A percentile compares a stretch with the other conserved stretches of the same genome.
These are phyloP conservation scores for Chlamydomonas sphaeroides DNA, from an alignment of 139 green algal genomes.

Conservation along the genomic window DNA sequence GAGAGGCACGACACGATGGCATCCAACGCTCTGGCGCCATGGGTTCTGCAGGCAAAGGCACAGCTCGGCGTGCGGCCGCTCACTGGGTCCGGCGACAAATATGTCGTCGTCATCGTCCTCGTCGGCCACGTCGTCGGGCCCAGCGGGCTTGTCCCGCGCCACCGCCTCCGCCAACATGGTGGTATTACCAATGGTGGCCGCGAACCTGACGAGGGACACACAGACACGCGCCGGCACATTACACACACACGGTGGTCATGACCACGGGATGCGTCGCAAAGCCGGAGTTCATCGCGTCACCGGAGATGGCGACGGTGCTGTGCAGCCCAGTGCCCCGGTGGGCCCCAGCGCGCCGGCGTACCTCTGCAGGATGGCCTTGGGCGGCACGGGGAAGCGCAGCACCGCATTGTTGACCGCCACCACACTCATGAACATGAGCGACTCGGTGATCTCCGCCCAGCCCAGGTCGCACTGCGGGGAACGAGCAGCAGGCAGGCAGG, in stretches of 20 bases:
- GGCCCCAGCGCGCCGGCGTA: background rate
- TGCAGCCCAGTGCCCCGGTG: no score
- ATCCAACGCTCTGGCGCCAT: no score
- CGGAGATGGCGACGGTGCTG: no score
- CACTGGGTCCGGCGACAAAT: no score
- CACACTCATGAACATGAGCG: slow-evolving; percentile 22
- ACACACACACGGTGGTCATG: no score
- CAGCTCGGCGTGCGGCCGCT: no score
- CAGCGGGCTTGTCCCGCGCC: background rate
- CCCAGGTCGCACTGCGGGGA: slow-evolving; percentile 40
- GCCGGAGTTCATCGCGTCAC: no score
- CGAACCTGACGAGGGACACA: slow-evolving; percentile 15
- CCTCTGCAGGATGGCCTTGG: slow-evolving; percentile 6
- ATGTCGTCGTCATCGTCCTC: slow-evolving; percentile 38
- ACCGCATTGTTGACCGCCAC: background rate
- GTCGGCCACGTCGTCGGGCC: slow-evolving; percentile 11
- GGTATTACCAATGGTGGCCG: slow-evolving; percentile 31
- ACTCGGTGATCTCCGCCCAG: slow-evolving; percentile 26
- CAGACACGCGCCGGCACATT: no score
- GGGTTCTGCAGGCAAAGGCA: no score
- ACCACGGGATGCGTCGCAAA: no score
- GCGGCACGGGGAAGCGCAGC: slow-evolving; percentile 22
- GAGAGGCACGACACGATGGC: no score
- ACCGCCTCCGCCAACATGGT: slow-evolving; percentile 25
- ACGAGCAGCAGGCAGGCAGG: background rate